Base-by-base conservation (phyloP, 805 yeast genomes). In the Teunomyces stri region DNA sequence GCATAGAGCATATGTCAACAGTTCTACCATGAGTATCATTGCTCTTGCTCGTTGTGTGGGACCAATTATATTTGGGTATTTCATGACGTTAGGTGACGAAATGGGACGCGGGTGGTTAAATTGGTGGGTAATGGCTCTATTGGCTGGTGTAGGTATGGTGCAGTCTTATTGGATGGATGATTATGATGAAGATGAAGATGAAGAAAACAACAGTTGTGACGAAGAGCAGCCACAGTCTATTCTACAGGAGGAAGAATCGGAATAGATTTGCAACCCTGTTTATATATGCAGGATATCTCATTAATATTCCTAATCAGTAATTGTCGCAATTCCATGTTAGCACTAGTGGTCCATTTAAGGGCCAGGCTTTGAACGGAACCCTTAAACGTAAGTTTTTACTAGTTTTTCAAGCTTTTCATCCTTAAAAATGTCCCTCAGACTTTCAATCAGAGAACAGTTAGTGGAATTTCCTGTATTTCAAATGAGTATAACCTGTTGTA, bases 391-490 rank as follows among this genome's bases (percentile, higher is more conserved):
- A 31, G 34, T 9, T 31, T 25, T 25, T 25, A 25, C 10, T 9
- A 25, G 27, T 25, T 25, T 25, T 6, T 25, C 27, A 25, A 25
- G 27, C 27, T 25, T 25, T 25, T 25, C 27, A 25, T 25, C 6
- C 3, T 9, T 11, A 31, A 31, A 2, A 6, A 31, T 31, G 34
- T 7, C 18, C 16, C 12, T 40, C 21, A 34, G 22, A 12, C 21
- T 42, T 12, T 21, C 45, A 6, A 29, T 78, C 51, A 62, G 69
- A 39, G 76, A 80, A 50, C 84, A 78, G 55, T 68, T 81, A 67
- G 63, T 57, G 29, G 85, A 80, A 15, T 80, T 82, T 57, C 87
- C 87, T 16, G 66, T 74, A 56, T 64, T 74, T 56, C 86, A 82
- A 51, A 68, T 69, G 61, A 43, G 51, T 29, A 68, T 66, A 44